Percentiles rank a stretch among this genome's conserved stretches.
Conservation (phyloP, 2,329 filamentous ascomycete species). For the Zasmidium cellare region DNA sequence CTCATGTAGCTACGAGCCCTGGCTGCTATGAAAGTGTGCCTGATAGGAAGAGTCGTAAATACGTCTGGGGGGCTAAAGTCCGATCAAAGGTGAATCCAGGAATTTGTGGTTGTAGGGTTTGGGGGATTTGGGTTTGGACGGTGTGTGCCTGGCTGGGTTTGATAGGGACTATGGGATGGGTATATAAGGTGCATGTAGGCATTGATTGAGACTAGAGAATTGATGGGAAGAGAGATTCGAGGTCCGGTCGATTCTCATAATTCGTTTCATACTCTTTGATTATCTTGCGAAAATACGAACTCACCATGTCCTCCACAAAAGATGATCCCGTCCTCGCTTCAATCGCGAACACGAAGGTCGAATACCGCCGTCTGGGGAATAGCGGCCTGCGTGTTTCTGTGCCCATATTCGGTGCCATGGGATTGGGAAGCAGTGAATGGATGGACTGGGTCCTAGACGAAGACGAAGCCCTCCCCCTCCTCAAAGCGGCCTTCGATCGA, state of each 20-base stretch:
- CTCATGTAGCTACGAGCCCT: too few species aligned
- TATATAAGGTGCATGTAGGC: too few species aligned
- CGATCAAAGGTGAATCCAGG: not conserved
- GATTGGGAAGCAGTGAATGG: constrained; percentile 36
- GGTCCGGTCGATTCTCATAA: too few species aligned
- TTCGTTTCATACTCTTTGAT: too few species aligned
- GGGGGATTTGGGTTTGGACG: too few species aligned
- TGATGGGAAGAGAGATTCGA: too few species aligned
- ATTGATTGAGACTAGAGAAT: too few species aligned
- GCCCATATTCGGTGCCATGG: constrained; percentile 59
- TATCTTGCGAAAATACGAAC: too few species aligned
- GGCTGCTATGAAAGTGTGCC: not conserved
- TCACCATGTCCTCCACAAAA: constrained; percentile 3
- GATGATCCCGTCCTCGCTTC: constrained; percentile 12
- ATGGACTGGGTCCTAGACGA: constrained; percentile 37
- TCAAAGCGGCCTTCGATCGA: constrained; percentile 64
- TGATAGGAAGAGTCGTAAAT: not conserved
- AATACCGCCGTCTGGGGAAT: constrained; percentile 53
- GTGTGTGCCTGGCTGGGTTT: too few species aligned
- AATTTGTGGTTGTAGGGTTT: not conserved
- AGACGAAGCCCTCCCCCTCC: constrained; percentile 52
- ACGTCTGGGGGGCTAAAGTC: not conserved
- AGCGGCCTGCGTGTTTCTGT: constrained; percentile 58
- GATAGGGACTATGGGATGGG: too few species aligned
- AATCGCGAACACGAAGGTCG: constrained; percentile 36